Conservation (phyloP, 2,329 filamentous ascomycete genomes). For the Talaromyces pinophilus region DNA sequence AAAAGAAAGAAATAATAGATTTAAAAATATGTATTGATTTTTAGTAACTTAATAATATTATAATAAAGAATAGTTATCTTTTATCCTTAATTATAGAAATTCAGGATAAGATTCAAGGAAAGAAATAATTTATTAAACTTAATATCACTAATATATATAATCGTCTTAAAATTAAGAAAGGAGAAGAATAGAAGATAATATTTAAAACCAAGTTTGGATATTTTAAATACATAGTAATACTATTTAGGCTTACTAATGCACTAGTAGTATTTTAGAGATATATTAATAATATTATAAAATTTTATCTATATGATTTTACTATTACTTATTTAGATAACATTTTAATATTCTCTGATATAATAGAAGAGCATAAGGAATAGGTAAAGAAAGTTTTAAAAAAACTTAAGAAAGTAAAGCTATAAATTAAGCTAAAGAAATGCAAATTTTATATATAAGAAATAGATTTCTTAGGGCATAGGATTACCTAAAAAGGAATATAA, state of each 20-base stretch:
- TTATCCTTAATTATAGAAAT: too few species aligned
- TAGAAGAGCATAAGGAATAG: constrained; percentile 1
- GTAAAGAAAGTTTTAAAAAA: not conserved
- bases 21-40: not conserved
- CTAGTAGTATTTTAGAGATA: not conserved
- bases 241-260: not conserved
- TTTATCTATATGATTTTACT: not conserved
- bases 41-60: too few species aligned
- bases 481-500: constrained; percentile 2
- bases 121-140: not conserved
- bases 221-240: not conserved
- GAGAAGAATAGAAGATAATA: not conserved
- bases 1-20: too few species aligned
- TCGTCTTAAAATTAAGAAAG: not conserved
- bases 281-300: not conserved
- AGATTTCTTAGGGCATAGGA: constrained; percentile 6
- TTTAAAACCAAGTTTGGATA: not conserved
- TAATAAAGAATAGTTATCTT: too few species aligned
- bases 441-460: constrained; percentile 16
- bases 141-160: not conserved
- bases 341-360: constrained; percentile 11
- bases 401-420: not conserved
- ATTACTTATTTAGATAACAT: constrained; percentile 11
- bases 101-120: not conserved
- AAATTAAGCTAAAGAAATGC: not conserved